phyloP scores from a whole-genome alignment of 176 grass and related monocot species.

The Sorghum bicolor region DNA sequence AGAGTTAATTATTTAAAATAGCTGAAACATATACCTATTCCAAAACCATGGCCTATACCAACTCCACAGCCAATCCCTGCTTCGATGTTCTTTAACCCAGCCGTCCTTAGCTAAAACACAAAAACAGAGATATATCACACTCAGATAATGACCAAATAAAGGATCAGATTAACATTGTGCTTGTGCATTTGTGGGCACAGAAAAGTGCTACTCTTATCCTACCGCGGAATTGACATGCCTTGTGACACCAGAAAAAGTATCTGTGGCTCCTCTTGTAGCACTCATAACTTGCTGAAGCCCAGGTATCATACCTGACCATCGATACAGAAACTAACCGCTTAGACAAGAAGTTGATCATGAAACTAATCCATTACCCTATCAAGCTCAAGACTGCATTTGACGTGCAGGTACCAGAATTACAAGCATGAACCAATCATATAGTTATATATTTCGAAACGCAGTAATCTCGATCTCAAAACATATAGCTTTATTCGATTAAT shows the following conservation, averaged over 20 bases:
- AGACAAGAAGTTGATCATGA: neutral
- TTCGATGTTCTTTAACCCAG: constrained; percentile 78
- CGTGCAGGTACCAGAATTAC: neutral
- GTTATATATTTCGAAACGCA: neutral
- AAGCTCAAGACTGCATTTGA: neutral
- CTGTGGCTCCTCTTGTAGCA: constrained; percentile 80
- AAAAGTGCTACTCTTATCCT: constrained; percentile 22
- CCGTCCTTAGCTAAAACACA: constrained; percentile 60
- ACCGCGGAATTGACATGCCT: constrained; percentile 80
- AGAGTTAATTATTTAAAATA: constrained; percentile 1
- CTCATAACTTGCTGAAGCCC: constrained; percentile 85
- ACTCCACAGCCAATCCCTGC: constrained; percentile 87
- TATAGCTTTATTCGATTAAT: neutral
- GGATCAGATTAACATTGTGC: constrained; percentile 1
- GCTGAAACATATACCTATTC: constrained; percentile 62
- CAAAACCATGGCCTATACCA: constrained; percentile 90
- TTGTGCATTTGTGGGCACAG: neutral
- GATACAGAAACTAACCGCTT: constrained; percentile 2
- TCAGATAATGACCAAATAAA: constrained; percentile 7
- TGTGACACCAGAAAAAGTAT: constrained; percentile 83
- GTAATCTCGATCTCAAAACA: neutral
- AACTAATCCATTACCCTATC: constrained; percentile 12
- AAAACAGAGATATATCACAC: neutral
- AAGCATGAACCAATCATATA: neutral
- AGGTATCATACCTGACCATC: constrained; percentile 73